A percentile compares a stretch with the other conserved stretches of the same genome.
These are phyloP conservation scores for Fusarium virguliforme DNA, from an alignment of 2,329 filamentous ascomycete genomes.

Conservation along the genomic window DNA sequence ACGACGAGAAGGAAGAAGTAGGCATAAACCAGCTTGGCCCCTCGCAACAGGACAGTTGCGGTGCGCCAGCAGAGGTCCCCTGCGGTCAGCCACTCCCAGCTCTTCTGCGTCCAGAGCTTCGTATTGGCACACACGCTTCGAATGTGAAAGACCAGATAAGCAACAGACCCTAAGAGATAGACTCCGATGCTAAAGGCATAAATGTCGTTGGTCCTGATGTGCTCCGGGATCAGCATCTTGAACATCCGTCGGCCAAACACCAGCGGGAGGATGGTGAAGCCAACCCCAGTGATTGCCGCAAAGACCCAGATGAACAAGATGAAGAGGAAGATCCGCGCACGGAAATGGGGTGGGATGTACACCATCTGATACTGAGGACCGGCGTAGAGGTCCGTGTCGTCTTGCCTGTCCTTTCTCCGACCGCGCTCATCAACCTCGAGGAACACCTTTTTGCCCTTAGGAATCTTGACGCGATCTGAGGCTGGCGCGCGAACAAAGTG, in stretches of 20 bases:
- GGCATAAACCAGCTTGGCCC: conserved; percentile 76
- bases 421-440: conserved; percentile 77
- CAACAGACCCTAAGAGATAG: conserved; percentile 80
- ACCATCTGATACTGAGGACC: conserved; percentile 78
- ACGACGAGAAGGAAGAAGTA: conserved; percentile 82
- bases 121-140: conserved; percentile 57
- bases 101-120: conserved; percentile 51
- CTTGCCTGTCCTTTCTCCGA: conserved; percentile 74
- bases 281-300: conserved; percentile 88
- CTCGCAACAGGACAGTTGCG: conserved; percentile 52
- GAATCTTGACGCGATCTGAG: conserved; percentile 94
- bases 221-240: conserved; percentile 77
- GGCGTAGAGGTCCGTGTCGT: conserved; percentile 66
- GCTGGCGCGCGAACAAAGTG: conserved; percentile 92
- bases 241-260: conserved; percentile 88
- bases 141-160: conserved; percentile 74
- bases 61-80: conserved; percentile 49
- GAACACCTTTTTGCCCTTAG: conserved; percentile 87
- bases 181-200: conserved; percentile 95
- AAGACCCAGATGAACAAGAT: conserved; percentile 95
- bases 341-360: conserved; percentile 89
- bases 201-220: conserved; percentile 89
- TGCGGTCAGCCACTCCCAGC: conserved; percentile 44
- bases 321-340: conserved; percentile 84
- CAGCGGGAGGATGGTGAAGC: conserved; percentile 88